Evolutionary conservation across 345 rosid genomes (phyloP), one percentile per base, ranked within the genome.

Genomic region (Punica granatum): DNA sequence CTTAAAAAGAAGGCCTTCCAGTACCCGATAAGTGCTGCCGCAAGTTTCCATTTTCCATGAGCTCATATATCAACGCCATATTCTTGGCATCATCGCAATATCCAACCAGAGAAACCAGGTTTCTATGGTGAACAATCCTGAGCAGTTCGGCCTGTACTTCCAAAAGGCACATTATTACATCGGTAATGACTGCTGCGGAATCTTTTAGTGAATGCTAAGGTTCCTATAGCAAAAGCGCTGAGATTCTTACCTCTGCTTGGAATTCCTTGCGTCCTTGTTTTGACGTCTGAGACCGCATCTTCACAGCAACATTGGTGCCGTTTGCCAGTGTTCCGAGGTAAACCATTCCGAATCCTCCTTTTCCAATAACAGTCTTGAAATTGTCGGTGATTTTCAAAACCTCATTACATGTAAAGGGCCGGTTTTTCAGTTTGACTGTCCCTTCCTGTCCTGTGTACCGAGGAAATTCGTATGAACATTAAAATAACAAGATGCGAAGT

Each of bases 41-140:
- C 44, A 87, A 71, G 71, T 83, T 80, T 66, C 91, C 92, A 70
- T 72, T 69, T 0, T 83, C 85, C 92, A 88, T 83, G 76, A 64
- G 81, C 77, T 80, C 90, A 61, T 86, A 86, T 21, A 86, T 66
- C 28, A 84, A 69, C 53, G 74, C 86, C 66, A 81, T 61, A 46
- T 76, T 77, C 19, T 67, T 70, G 11, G 68, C 69, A 41, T 87
- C 89, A 68, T 78, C 70, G 54, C 89, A 83, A 34, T 85, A 87
- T 13, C 89, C 92, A 31, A 75, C 70, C 23, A 85, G 76, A 26
- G 83, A 70, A 19, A 79, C 81, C 66, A 88, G 71, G 39, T 86
- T 83, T 56, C 71, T 80, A 39, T 88, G 92, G 42, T 88, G 91
- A 71, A 84, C 86, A 77, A 80, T 80, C 49, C 80, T 67, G 14